These are phyloP conservation scores for Ceratorhiza oryzae-sativae DNA, from an alignment of 1,284 basidiomycete genomes.

Conservation along the genomic window DNA sequence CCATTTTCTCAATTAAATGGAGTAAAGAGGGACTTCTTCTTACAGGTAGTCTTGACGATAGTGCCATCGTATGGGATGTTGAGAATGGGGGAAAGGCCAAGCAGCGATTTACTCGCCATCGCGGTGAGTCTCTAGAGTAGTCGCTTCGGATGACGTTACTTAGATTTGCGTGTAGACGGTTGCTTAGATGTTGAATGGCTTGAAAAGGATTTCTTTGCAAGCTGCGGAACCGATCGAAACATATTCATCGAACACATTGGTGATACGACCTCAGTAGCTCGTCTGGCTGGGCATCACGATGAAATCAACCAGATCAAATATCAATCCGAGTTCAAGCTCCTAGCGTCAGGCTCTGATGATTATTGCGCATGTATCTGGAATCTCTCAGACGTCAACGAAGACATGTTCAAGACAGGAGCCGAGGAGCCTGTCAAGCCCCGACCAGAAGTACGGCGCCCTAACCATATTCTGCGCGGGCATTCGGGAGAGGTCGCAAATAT, in stretches of 20 bases:
- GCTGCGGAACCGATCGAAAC: slow-evolving; percentile 68
- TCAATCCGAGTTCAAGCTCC: slow-evolving; percentile 66
- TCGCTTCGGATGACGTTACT: slow-evolving; percentile 41
- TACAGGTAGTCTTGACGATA: slow-evolving; percentile 76
- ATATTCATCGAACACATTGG: slow-evolving; percentile 41
- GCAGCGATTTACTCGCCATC: slow-evolving; percentile 62
- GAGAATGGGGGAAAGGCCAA: slow-evolving; percentile 63
- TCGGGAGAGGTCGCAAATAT: slow-evolving; percentile 69
- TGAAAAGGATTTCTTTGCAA: slow-evolving; percentile 72
- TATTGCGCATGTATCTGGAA: slow-evolving; percentile 78
- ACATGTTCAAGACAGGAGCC: slow-evolving; percentile 19
- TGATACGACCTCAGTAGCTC: slow-evolving; percentile 29
- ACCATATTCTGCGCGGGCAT: slow-evolving; percentile 62
- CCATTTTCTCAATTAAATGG: slow-evolving; percentile 77
- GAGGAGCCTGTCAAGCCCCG: slow-evolving; percentile 43
- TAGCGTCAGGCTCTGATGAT: slow-evolving; percentile 85
- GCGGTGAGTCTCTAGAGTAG: slow-evolving; percentile 56
- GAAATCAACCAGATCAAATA: slow-evolving; percentile 82
- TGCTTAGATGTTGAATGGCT: slow-evolving; percentile 85
- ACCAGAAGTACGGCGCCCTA: slow-evolving; percentile 47
- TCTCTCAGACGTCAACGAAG: slow-evolving; percentile 48
- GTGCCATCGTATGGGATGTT: slow-evolving; percentile 80
- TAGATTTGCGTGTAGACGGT: slow-evolving; percentile 59
- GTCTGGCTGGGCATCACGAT: slow-evolving; percentile 67
- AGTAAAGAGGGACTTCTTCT: slow-evolving; percentile 74